phyloP scores from a whole-genome alignment of 2,329 filamentous ascomycete species.

The Calonectria pseudoreteaudii region DNA sequence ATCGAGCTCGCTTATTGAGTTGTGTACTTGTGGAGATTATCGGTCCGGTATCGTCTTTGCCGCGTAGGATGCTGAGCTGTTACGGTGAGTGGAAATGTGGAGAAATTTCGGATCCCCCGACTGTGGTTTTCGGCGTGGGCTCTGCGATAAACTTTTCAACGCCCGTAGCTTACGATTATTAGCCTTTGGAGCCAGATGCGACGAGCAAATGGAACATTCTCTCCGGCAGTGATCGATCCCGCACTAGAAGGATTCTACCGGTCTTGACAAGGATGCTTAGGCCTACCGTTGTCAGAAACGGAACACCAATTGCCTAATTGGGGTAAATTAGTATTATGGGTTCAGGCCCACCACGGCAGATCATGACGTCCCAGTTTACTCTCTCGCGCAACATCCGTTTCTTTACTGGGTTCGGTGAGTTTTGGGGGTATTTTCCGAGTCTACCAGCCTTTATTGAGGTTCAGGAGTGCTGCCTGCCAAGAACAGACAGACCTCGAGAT shows the following conservation, averaged over 20 bases:
- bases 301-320: background rate
- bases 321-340: background rate
- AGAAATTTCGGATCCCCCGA: background rate
- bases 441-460: too few relatives aligned
- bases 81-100: background rate
- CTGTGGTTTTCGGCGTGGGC: background rate
- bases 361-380: background rate
- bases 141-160: background rate
- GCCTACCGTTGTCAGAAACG: background rate
- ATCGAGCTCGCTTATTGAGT: background rate
- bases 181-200: background rate
- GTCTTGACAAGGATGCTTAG: background rate
- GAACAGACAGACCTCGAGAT: background rate
- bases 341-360: background rate
- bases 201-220: background rate
- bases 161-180: background rate
- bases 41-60: background rate
- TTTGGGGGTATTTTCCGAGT: background rate
- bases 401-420: background rate
- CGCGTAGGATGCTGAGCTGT: background rate
- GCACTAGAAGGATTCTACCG: background rate
- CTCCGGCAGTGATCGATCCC: background rate
- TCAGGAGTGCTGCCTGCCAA: background rate
- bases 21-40: background rate
- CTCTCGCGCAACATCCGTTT: background rate